Evolutionary conservation across 441 rosid genomes (phyloP).

Genomic region (Populus tomentosa): DNA sequence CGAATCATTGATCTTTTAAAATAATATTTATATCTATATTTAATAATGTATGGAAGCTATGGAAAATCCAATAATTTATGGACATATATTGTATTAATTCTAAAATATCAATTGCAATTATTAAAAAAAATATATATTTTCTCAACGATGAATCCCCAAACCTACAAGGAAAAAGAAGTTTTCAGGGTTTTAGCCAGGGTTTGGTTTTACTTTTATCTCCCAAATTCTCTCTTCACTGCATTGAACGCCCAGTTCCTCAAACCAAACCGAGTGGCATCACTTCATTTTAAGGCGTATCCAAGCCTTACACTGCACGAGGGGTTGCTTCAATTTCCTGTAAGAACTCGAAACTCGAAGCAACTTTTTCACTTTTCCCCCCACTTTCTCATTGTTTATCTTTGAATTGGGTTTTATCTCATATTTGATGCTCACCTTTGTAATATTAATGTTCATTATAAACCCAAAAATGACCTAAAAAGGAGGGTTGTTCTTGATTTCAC

Average conservation of each 20-base stretch:
- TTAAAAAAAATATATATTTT: too few relatives aligned
- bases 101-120: too few relatives aligned
- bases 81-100: too few relatives aligned
- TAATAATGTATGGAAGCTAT: too few relatives aligned
- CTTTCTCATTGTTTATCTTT: slow-evolving; percentile 1
- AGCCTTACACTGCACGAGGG: neutral
- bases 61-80: too few relatives aligned
- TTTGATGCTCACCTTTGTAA: neutral
- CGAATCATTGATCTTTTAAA: too few relatives aligned
- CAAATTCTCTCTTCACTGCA: neutral
- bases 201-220: neutral
- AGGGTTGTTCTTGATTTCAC: neutral
- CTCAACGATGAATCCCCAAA: too few relatives aligned
- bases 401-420: neutral
- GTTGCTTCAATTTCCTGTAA: slow-evolving; percentile 10
- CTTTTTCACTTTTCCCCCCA: neutral
- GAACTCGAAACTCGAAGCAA: neutral
- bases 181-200: slow-evolving; percentile 20
- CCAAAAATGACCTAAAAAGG: slow-evolving; percentile 13
- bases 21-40: too few relatives aligned
- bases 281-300: neutral
- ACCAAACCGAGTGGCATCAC: too few relatives aligned
- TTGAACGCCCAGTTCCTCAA: neutral
- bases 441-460: neutral
- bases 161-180: neutral